phyloP scores from a whole-genome alignment of 805 yeast species.

The Candida cerambycidarum region DNA sequence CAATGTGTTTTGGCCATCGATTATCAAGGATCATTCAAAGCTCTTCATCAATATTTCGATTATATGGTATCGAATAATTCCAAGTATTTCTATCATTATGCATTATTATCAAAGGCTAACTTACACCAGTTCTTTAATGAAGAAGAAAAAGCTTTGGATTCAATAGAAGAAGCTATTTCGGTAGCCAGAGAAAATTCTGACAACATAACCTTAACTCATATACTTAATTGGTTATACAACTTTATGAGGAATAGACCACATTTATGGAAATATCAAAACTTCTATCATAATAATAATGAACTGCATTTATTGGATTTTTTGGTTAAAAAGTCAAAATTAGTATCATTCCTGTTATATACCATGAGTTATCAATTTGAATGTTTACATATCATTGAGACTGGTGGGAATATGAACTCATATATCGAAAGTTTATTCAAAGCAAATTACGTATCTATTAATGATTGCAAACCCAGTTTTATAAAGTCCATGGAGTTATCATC shows the following conservation, averaged over 20 bases:
- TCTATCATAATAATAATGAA: conserved; percentile 49
- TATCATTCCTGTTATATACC: conserved; percentile 50
- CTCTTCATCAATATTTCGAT: conserved; percentile 64
- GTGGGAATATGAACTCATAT: conserved; percentile 44
- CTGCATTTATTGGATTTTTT: conserved; percentile 67
- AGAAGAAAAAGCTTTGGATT: conserved; percentile 65
- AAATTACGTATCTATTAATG: conserved; percentile 52
- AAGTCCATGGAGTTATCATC: conserved; percentile 47
- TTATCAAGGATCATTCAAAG: conserved; percentile 55
- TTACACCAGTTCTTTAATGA: conserved; percentile 69
- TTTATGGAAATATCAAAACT: conserved; percentile 43
- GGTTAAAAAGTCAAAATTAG: conserved; percentile 51
- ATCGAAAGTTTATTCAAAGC: conserved; percentile 61
- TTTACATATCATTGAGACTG: conserved; percentile 50
- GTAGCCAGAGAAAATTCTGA: conserved; percentile 88
- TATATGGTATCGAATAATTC: conserved; percentile 69
- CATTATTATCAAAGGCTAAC: conserved; percentile 69
- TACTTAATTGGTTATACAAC: conserved; percentile 72
- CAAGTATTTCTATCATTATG: conserved; percentile 70
- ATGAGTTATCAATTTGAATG: conserved; percentile 69
- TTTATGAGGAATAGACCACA: conserved; percentile 70
- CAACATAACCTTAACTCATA: conserved; percentile 64
- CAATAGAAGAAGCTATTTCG: conserved; percentile 82
- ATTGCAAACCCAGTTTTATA: conserved; percentile 41
- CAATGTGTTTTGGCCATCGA: conserved; percentile 59